Conservation (phyloP, 768 basidiomycete species). For the Pleurotus ostreatus region DNA sequence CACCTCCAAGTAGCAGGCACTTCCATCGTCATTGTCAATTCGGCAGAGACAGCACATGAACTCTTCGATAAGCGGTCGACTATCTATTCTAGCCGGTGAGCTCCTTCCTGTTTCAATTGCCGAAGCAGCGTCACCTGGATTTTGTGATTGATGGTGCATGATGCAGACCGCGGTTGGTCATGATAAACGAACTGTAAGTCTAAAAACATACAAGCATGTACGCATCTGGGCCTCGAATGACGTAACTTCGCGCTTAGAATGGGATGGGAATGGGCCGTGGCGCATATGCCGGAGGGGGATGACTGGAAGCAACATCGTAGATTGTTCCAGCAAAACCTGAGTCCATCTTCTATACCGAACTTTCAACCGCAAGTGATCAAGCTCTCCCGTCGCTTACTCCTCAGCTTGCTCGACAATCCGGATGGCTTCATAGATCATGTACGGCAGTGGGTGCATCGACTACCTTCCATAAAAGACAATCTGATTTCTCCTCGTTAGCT, state of each 20-base stretch:
- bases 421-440: conserved; percentile 11
- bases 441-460: conserved; percentile 4
- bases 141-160: conserved; percentile 3
- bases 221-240: not conserved
- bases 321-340: conserved; percentile 21
- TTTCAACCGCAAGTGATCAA: conserved; percentile 13
- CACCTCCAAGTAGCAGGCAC: conserved; percentile 18
- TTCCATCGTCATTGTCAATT: conserved; percentile 25
- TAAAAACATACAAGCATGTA: not conserved
- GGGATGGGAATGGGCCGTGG: conserved; percentile 20
- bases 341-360: conserved; percentile 8
- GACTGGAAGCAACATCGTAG: conserved; percentile 20
- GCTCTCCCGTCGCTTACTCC: conserved; percentile 11
- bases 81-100: conserved; percentile 19
- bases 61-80: conserved; percentile 18
- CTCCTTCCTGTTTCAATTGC: conserved; percentile 6
- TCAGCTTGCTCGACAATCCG: conserved; percentile 11
- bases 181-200: conserved; percentile 19
- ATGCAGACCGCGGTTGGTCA: conserved; percentile 23
- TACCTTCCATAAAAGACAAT: not conserved
- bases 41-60: conserved; percentile 18
- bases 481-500: conserved; percentile 1
- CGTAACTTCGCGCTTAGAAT: conserved; percentile 14
- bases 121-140: conserved; percentile 13
- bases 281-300: conserved; percentile 19